Base-by-base conservation (phyloP, 1,284 basidiomycete genomes). In the Marasmius oreades region DNA sequence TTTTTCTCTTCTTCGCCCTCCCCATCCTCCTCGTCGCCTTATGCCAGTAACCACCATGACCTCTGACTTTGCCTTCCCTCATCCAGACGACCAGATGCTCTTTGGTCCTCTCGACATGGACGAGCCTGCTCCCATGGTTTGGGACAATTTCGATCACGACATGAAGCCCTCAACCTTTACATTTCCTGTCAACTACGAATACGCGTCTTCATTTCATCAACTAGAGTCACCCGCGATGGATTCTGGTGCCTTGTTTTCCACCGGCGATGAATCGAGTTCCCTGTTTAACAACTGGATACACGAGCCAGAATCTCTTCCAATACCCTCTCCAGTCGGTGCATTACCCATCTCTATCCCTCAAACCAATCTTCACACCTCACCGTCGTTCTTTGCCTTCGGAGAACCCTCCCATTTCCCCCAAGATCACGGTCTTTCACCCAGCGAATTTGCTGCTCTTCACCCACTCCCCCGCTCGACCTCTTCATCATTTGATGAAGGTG, bases 21-120 rank as follows among this genome's bases (percentile, higher is more conserved):
- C 34, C 20, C 45, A 36, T 28, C n/a, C 59, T 55, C 63, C 51
- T 66, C 54, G 79, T 78, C 74, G 72, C 77, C 36, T 64, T 52
- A 80, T 80, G 76, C 72, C 78, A 39, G 64, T 71, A 58, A 62
- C 69, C 48, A 62, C 71, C 51, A 67, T 67, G 45, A 63, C 63
- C 47, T 64, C 67, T 8, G 62, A 67, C 54, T 46, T 64, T 53
- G 66, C 73, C n/a, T 68, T 67, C 60, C 63, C 69, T 45, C 59
- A 75, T 61, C 61, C 72, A 45, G 73, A 80, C 60, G 82, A 84
- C 69, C 78, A 80, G 61, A 77, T 87, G 74, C 79, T 88, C 69
- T 85, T 86, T 63, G 76, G 74, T 42, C 78, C 79, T 56, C 72
- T 86, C 70, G 85, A 88, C 62, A 75, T 88, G 67, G 86, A 90